phyloP scores from a whole-genome alignment of 2,329 filamentous ascomycete species.

The Ophiocordyceps robertsii region DNA sequence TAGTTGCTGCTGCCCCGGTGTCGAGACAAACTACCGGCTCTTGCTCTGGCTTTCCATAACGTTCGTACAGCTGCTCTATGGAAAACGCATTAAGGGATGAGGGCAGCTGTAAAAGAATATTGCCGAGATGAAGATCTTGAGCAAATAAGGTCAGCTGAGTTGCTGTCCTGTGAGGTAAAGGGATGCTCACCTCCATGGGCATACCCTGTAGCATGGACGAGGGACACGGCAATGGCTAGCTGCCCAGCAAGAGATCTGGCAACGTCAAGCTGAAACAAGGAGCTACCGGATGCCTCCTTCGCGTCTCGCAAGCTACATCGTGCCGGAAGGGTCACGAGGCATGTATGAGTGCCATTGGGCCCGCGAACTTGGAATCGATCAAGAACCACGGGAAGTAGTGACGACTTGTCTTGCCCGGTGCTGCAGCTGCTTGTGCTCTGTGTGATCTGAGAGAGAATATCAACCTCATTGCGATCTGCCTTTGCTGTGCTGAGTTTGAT shows the following conservation, averaged over 20 bases:
- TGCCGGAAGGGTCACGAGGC: conserved; percentile 12
- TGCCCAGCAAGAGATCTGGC: conserved; percentile 15
- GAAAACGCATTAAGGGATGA: conserved; percentile 10
- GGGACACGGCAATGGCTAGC: conserved; percentile 15
- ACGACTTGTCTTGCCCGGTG: not conserved
- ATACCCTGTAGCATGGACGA: conserved; percentile 14
- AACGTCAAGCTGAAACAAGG: conserved; percentile 12
- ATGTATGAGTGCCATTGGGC: conserved; percentile 16
- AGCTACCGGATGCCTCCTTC: conserved; percentile 5
- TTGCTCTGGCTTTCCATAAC: conserved; percentile 10
- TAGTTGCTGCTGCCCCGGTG: conserved; percentile 1
- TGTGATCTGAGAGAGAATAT: conserved; percentile 9
- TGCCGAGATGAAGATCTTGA: conserved; percentile 19
- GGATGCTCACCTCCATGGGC: conserved; percentile 16
- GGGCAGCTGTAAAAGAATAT: conserved; percentile 15
- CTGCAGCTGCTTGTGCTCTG: not conserved
- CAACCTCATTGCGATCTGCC: conserved; percentile 7
- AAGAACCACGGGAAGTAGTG: conserved; percentile 8
- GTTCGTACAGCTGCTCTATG: conserved; percentile 11
- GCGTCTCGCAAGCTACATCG: conserved; percentile 12
- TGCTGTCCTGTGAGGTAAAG: not conserved
- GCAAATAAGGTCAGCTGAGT: not conserved
- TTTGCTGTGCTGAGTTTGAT: conserved; percentile 19
- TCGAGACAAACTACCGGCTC: conserved; percentile 9
- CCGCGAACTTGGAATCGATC: conserved; percentile 12